Evolutionary conservation across 352 stramenopile species (phyloP), one percentile per base, ranked within the genome.

Genomic region (Pythium biforme): DNA sequence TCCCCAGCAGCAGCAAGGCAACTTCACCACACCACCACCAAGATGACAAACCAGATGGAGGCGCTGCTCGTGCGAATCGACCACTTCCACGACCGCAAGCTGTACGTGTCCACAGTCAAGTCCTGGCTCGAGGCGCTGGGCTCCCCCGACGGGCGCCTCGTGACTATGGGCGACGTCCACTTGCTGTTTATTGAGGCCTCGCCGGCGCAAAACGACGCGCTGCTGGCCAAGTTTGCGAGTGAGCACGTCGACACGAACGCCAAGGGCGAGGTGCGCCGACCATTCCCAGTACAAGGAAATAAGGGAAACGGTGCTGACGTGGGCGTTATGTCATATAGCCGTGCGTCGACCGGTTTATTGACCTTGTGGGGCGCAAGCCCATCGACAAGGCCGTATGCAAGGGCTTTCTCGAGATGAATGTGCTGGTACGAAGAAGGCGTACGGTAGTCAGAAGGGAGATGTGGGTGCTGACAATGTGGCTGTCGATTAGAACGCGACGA

Each of bases 361-460:
- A 94, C 48, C 62, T 91, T 0, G 69, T 94, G 6, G 85, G 81
- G 0, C 63, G 75, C 3, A 86, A 90, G 54, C 49, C 52, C 4
- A 75, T 90, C 50, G 41, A 71, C 1, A 58, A 19, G 7, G 63
- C 60, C 2, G 51, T 64, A 3, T 88, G 79, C 73, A 90, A 84
- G 43, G 81, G 81, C 0, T 91, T 94, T 45, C 59, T 87, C 29
- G 85, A 94, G 61, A 91, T 94, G 79, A 85, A 91, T 55, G 71
- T 92, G 26, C 61, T 94, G 74, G 83, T 91, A 66, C 34, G 76
- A 39, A 26, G 6, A 4, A 49, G n/a, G n/a, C n/a, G n/a, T n/a
- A n/a, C n/a, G n/a, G n/a, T n/a, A n/a, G n/a, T n/a, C n/a, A n/a
- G n/a, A n/a, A n/a, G n/a, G 31, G 31, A 34, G 31, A 34, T 31